Evolutionary conservation across 192 early-diverging fungal genomes (phyloP), one percentile per base, ranked within the genome.

Genomic region (Oehlia diaphana): DNA sequence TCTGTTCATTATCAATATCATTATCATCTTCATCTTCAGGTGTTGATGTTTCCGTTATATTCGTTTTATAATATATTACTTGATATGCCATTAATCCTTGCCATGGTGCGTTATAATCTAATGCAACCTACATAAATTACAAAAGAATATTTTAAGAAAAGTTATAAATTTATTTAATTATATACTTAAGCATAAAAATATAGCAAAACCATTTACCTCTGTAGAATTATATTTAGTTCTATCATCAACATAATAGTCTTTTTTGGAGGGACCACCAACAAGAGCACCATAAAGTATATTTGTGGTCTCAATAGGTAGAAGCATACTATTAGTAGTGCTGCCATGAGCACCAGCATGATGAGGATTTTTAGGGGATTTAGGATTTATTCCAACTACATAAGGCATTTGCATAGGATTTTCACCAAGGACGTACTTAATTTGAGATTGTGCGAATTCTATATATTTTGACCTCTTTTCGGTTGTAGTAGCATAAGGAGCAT

Each of bases 301-400:
- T 12, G 70, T 49, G 47, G 85, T 83, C 9, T 63, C 68, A 4
- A 73, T 53, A 33, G 89, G 89, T 0, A 16, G 28, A 26, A 81
- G 64, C 21, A 88, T 83, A 21, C 86, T 84, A 23, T 50, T 83
- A 49, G 79, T 78, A 10, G 76, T 81, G 16, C 89, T 88, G 28
- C 89, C 90, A 8, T 89, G 86, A 6, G 89, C 89, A 35, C 82
- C 76, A 33, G 89, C 88, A 76, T 90, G 88, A 76, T 90, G 89
- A 58, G 88, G 87, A 49, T 90, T 90, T 26, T 74, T 10, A 12
- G 88, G 89, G 33, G 65, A 67, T 16, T 67, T 35, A 7, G 65
- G 65, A 33, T 5, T 28, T 16, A 67, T 16, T 33, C 28, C 65
- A 33, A 67, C 31, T 16, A 67, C 13, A 67, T 35, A 67, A 67